Base-by-base conservation (phyloP, 179 eudicot species). In the Drosera spatulata region DNA sequence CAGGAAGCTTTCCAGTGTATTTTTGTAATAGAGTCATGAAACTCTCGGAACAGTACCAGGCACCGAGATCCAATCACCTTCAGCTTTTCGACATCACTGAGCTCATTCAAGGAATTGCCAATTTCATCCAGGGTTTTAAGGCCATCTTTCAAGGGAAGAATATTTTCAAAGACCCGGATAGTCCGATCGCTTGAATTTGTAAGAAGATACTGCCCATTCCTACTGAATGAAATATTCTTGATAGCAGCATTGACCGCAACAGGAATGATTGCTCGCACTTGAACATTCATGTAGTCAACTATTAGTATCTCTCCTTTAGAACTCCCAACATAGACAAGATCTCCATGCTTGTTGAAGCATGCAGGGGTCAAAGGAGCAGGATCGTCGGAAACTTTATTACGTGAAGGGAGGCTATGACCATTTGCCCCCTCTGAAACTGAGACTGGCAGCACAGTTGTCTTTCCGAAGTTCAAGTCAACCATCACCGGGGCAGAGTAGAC, bases 1-100 rank as follows among this genome's bases (percentile, higher is more conserved):
- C 99, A 86, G 5, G 97, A 91, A 13, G 87, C 91, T 73, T 94
- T 94, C 97, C 99, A 94, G 61, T 94, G 99, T 68, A 85, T 78
- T 70, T 75, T 83, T 53, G 97, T 94, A 3, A 94, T 84, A 37
- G 97, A 82, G 77, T 94, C 99, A 60, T 94, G 97, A 71, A 94
- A 94, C 76, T 90, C 97, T 40, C 84, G 85, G 61, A 77, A 87
- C 12, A 86, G 78, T 53, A 83, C 72, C 72, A 94, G 70, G 73
- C 96, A 81, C 75, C 77, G 85, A 43, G 79, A 65, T 61, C 99
- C 99, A 69, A 82, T 73, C 40, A 68, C 80, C 74, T 86, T 94
- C 65, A 94, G 69, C 77, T 82, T 89, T 58, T 81, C 95, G 45
- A 67, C 62, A 60, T 78, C 86, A 63, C 69, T 71, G 58, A 75